Evolutionary conservation across 441 rosid species (phyloP), one percentile per base, ranked within the genome.

Genomic region (Pelargonium australe): DNA sequence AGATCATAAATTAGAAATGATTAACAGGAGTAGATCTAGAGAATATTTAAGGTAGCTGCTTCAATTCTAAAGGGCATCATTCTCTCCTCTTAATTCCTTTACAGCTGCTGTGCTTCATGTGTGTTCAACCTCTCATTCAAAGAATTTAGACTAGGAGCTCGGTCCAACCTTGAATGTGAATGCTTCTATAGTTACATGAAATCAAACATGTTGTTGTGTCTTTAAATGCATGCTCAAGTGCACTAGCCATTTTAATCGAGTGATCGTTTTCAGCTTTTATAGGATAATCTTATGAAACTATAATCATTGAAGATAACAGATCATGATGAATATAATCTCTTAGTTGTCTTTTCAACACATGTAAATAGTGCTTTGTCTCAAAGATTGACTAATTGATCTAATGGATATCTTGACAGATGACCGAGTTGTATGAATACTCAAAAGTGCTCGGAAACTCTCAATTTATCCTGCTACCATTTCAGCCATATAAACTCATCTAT

Each of bases 391-490:
- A 58, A 49, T 67, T 71, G 12, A 47, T 70, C 70, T 67, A 51
- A 68, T 76, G 76, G 70, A 41, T 80, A 9, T 44, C 40, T 79
- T 66, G 69, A 68, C 92, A 90, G 96, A 90, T 94, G 82, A 90
- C 96, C 0, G 96, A 90, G 77, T 77, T 90, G 37, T 88, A 83
- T 72, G 96, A 90, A 78, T 90, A 90, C 65, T 81, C 96, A 5
- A 90, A 84, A 83, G 85, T 87, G 76, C 86, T 85, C 41, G 96
- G 96, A 25, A 90, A 90, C 78, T 80, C 96, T 73, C 96, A 90
- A 82, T 88, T 80, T 74, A 80, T 80, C 70, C 76, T 88, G 75
- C 84, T 77, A 64, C 89, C 90, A 0, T 86, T 90, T 83, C 96
- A 88, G 79, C 94, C 95, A 25, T 90, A 90, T 74, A 90, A 88